Evolutionary conservation across 257 asterid species (phyloP).

Genomic region (Nicotiana attenuata): DNA sequence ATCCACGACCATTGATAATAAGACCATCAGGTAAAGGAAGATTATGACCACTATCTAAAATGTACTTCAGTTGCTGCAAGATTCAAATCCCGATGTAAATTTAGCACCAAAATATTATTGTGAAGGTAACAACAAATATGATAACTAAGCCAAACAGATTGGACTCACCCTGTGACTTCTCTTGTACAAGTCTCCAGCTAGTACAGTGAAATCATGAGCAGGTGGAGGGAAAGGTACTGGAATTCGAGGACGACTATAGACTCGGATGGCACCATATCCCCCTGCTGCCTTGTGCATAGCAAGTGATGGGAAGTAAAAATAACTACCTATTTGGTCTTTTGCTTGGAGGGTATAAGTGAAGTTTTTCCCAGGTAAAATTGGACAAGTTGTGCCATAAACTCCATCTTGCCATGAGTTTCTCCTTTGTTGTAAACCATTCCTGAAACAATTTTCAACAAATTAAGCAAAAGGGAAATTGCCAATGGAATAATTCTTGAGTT

Average conservation of each 20-base stretch:
- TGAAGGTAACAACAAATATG: not conserved
- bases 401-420: slow-evolving; percentile 98
- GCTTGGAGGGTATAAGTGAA: slow-evolving; percentile 84
- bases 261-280: slow-evolving; percentile 76
- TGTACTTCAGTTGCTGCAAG: slow-evolving; percentile 69
- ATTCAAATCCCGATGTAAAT: not conserved
- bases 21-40: slow-evolving; percentile 95
- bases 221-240: slow-evolving; percentile 90
- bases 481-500: not conserved
- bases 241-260: slow-evolving; percentile 78
- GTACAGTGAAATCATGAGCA: slow-evolving; percentile 63
- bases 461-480: not conserved
- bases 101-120: not conserved
- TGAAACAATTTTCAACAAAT: slow-evolving; percentile 14
- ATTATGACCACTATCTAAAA: slow-evolving; percentile 68
- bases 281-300: slow-evolving; percentile 88
- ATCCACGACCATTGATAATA: slow-evolving; percentile 83
- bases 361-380: slow-evolving; percentile 72
- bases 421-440: slow-evolving; percentile 95
- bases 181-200: slow-evolving; percentile 93
- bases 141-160: not conserved
- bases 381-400: slow-evolving; percentile 73
- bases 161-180: slow-evolving; percentile 64
- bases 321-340: slow-evolving; percentile 90
- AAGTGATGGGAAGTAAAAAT: slow-evolving; percentile 84